Evolutionary conservation across 1,284 basidiomycete species (phyloP), one percentile per base, ranked within the genome.

Genomic region (Puccinia sorghi): DNA sequence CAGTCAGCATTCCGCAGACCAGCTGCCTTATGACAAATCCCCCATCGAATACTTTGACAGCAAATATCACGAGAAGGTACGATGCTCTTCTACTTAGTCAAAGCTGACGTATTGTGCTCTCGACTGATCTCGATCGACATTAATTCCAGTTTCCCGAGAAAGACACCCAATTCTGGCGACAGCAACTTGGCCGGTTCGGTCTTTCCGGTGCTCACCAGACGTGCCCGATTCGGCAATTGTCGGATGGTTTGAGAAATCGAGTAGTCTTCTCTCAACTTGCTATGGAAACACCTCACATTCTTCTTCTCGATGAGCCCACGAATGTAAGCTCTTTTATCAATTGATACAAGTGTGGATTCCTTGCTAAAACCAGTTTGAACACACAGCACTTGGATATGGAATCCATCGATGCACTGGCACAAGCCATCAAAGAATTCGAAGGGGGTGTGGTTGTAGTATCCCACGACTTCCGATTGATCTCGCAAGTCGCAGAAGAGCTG

Each of bases 381-480:
- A 27, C 43, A 3, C 39, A 61, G 72, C 76, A 78, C 22, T 81
- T 85, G 88, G 93, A 96, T 84, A 94, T 95, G 92, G 90, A 88
- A 80, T 96, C 94, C 22, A 98, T 98, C 85, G 95, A 98, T 85
- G 94, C 97, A 4, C 89, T 99, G 61, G 96, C 95, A 6, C 85
- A 86, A 43, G 95, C 96, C 71, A 98, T 99, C 88, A 97, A 97
- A 86, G 93, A 93, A 84, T 99, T 94, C 85, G 91, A 93, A 84
- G 96, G 97, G 80, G 96, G 96, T 84, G 97, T 98, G 71, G 96
- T 97, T 81, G 96, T 97, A 83, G 94, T 97, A 81, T 96, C 94
- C 64, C 94, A 97, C 88, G 93, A 97, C 86, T 97, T 97, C 91
- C 91, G 93, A 83, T 89, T 96, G 81, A 96, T 96, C 85, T 92